Conservation (phyloP, 73 alveolate genomes). For the Paramecium primaurelia region DNA sequence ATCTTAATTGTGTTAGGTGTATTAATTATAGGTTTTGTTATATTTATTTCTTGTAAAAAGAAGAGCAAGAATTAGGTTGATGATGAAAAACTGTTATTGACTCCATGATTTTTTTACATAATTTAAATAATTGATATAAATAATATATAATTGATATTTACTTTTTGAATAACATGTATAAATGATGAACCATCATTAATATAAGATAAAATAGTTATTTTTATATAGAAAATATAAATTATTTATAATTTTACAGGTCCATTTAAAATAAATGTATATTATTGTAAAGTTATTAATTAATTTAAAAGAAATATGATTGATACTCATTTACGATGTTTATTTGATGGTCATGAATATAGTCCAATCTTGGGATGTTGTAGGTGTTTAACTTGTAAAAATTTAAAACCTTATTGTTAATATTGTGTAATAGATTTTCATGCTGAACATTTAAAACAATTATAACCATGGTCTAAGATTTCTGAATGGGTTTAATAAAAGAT, state of each 20-base stretch:
- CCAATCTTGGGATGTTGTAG: not conserved
- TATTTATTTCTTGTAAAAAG: not conserved
- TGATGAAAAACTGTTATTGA: not conserved
- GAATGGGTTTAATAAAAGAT: not conserved
- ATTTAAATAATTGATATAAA: too few species aligned
- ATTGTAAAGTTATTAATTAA: not conserved
- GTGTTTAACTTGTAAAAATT: not conserved
- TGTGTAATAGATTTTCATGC: not conserved
- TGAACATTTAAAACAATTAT: not conserved
- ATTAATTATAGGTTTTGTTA: not conserved
- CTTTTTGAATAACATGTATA: too few species aligned
- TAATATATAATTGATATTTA: too few species aligned
- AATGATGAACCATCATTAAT: too few species aligned
- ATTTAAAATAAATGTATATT: too few species aligned
- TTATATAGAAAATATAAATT: too few species aligned
- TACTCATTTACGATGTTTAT: not conserved
- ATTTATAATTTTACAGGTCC: not conserved
- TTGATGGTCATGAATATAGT: not conserved
- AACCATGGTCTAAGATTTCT: not conserved
- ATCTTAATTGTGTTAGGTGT: not conserved
- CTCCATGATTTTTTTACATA: not conserved
- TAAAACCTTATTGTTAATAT: not conserved
- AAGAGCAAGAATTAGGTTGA: not conserved
- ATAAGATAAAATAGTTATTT: too few species aligned
- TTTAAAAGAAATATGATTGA: not conserved